Conservation (phyloP, 108 stramenopile genomes). For the Fistulifera pelliculosa region DNA sequence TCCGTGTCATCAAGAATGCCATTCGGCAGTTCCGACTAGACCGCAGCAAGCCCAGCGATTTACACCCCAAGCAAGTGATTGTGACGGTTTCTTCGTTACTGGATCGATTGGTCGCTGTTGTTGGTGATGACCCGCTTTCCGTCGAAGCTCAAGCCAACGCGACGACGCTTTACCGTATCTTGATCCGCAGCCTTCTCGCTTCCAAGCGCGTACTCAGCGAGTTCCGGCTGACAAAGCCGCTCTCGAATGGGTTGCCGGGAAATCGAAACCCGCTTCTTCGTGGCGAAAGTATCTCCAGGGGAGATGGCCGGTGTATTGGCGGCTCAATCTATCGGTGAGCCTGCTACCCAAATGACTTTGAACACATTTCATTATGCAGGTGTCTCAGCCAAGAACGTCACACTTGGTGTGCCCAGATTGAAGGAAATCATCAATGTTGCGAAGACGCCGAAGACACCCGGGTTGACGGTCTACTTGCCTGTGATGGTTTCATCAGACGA, state of each 20-base stretch:
- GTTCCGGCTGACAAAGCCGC: constrained; percentile 84
- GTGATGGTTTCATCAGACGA: constrained; percentile 73
- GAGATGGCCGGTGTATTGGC: constrained; percentile 98
- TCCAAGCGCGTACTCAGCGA: constrained; percentile 84
- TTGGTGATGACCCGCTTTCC: constrained; percentile 81
- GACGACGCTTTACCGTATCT: constrained; percentile 85
- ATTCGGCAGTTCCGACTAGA: constrained; percentile 88
- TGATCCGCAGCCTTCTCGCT: constrained; percentile 82
- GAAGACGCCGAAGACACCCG: constrained; percentile 94
- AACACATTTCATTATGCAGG: constrained; percentile 99
- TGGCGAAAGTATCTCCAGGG: constrained; percentile 89
- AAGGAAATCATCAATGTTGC: constrained; percentile 98
- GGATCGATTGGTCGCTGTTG: constrained; percentile 85
- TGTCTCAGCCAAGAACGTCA: constrained; percentile 98
- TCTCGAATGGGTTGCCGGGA: constrained; percentile 88
- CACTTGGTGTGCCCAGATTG: constrained; percentile 95
- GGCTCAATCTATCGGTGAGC: constrained; percentile 97
- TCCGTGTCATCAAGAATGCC: constrained; percentile 88
- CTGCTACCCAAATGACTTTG: constrained; percentile 99
- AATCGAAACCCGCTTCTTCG: constrained; percentile 85
- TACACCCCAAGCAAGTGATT: constrained; percentile 86
- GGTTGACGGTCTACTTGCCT: constrained; percentile 84
- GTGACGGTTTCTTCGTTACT: constrained; percentile 61
- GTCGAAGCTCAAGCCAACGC: constrained; percentile 94
- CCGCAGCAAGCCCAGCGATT: constrained; percentile 64